These are phyloP conservation scores for Fagus crenata DNA, from an alignment of 306 rosid species.

Conservation along the genomic window DNA sequence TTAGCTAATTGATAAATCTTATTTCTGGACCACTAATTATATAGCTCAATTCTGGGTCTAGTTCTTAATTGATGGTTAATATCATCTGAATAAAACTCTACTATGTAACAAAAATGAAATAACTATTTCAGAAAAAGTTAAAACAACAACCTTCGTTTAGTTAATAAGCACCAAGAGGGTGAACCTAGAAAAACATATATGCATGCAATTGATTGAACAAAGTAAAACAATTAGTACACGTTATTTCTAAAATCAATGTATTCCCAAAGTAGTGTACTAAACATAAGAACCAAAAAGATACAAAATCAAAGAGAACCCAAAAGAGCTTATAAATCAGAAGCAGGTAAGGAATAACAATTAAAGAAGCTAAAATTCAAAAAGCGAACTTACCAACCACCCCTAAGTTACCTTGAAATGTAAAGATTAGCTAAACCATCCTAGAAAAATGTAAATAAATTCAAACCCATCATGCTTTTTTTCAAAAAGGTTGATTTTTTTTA, in stretches of 20 bases:
- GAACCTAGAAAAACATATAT: no score
- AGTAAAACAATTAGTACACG: neutral
- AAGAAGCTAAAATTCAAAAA: no score
- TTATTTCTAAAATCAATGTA: neutral
- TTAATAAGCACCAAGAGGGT: neutral
- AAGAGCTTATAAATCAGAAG: no score
- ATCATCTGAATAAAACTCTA: neutral
- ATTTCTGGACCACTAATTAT: neutral
- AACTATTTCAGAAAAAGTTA: neutral
- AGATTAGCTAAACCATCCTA: neutral
- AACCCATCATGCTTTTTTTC: neutral
- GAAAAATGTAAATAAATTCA: neutral
- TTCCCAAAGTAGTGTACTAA: no score
- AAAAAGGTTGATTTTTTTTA: neutral
- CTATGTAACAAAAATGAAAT: neutral
- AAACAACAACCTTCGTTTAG: neutral
- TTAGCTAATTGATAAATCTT: neutral
- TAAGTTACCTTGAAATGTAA: neutral
- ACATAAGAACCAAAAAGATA: no score
- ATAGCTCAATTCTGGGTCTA: neutral
- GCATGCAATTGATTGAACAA: neutral
- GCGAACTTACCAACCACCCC: no score
- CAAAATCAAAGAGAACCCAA: no score
- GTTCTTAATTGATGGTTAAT: neutral
- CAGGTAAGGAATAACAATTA: no score